phyloP scores from a whole-genome alignment of 345 rosid genomes.

The Diplotaxis tenuifolia region DNA sequence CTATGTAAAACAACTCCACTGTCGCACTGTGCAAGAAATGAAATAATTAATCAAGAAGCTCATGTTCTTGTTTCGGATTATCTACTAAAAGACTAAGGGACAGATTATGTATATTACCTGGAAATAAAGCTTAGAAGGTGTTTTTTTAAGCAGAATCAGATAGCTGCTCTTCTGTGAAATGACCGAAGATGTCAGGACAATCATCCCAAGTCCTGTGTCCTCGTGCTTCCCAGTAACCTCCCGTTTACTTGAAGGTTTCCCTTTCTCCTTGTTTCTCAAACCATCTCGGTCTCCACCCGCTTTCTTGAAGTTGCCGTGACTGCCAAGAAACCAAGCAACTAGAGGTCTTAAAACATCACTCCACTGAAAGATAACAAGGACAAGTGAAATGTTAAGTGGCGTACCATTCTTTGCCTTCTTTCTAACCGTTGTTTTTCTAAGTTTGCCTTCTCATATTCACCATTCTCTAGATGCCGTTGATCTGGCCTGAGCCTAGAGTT shows the following conservation, averaged over 20 bases:
- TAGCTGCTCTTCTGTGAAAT: slow-evolving; percentile 49
- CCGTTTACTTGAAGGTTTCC: slow-evolving; percentile 62
- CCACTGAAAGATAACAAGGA: not conserved
- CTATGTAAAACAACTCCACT: slow-evolving; percentile 19
- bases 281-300: slow-evolving; percentile 96
- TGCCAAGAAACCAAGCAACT: slow-evolving; percentile 26
- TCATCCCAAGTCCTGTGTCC: slow-evolving; percentile 63
- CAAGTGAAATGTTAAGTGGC: not conserved
- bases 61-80: not conserved
- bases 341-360: not conserved
- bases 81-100: not conserved
- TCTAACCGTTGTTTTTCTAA: slow-evolving; percentile 92
- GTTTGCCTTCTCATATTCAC: slow-evolving; percentile 96
- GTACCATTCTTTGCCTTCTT: slow-evolving; percentile 94
- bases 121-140: not conserved
- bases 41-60: not conserved
- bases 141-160: slow-evolving; percentile 39
- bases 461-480: slow-evolving; percentile 38
- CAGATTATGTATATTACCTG: slow-evolving; percentile 12
- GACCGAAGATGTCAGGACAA: slow-evolving; percentile 83
- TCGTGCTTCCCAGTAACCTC: slow-evolving; percentile 95
- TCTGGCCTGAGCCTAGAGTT: slow-evolving; percentile 98
- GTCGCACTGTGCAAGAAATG: not conserved
- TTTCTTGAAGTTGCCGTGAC: slow-evolving; percentile 88
- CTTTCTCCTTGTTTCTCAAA: slow-evolving; percentile 56